Evolutionary conservation across 2,329 filamentous ascomycete species (phyloP).

Genomic region (Alternaria panax): DNA sequence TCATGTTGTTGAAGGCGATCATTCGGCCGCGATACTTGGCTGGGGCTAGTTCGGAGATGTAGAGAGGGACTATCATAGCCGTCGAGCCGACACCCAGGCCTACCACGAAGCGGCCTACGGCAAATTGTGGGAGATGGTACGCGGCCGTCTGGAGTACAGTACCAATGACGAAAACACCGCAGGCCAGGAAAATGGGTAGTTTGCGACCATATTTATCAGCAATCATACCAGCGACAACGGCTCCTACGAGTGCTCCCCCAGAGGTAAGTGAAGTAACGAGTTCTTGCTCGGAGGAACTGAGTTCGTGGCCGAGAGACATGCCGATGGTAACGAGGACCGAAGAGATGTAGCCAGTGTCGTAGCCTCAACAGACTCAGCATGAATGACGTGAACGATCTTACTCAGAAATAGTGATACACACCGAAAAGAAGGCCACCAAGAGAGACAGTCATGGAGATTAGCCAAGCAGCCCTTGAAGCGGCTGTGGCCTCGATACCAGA

Average conservation of each 20-base stretch:
- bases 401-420: conserved; percentile 7
- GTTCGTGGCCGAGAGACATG: conserved; percentile 39
- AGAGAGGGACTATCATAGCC: conserved; percentile 43
- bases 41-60: conserved; percentile 41
- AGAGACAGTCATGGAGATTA: conserved; percentile 40
- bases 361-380: conserved; percentile 24
- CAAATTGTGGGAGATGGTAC: conserved; percentile 36
- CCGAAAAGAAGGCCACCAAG: conserved; percentile 39
- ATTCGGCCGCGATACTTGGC: conserved; percentile 47
- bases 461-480: conserved; percentile 39
- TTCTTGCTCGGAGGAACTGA: conserved; percentile 48
- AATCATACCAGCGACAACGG: conserved; percentile 48
- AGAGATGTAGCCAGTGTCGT: conserved; percentile 51
- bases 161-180: conserved; percentile 39
- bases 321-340: conserved; percentile 50
- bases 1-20: conserved; percentile 49
- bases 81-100: conserved; percentile 43
- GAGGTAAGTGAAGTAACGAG: conserved; percentile 51
- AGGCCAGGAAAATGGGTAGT: conserved; percentile 38
- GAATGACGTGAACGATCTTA: background rate
- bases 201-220: conserved; percentile 47
- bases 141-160: conserved; percentile 41
- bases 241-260: conserved; percentile 49
- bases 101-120: conserved; percentile 41
- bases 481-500: conserved; percentile 38